Evolutionary conservation across 2,329 filamentous ascomycete species (phyloP).

Genomic region (Cladobotryum protrusum): DNA sequence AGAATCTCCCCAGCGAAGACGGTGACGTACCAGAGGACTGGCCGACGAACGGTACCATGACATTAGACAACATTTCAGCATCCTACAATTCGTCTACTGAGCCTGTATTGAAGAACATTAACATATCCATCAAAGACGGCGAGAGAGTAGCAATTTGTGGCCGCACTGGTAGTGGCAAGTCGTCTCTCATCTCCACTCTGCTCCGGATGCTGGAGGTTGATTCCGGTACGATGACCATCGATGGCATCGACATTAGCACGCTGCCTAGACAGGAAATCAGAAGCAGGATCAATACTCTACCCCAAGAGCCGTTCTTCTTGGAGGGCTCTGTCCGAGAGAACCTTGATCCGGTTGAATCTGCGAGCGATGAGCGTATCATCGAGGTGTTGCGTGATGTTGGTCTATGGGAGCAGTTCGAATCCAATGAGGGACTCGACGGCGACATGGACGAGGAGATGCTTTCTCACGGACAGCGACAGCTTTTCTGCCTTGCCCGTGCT

Average conservation of each 20-base stretch:
- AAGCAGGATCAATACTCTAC: slow-evolving; percentile 34
- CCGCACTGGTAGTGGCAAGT: slow-evolving; percentile 32
- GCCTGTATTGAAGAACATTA: not conserved
- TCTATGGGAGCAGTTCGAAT: slow-evolving; percentile 35
- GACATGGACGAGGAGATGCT: slow-evolving; percentile 25
- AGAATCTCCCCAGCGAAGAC: no score
- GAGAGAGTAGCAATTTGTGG: slow-evolving; percentile 40
- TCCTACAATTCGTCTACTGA: no score
- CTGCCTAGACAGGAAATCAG: slow-evolving; percentile 20
- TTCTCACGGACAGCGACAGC: slow-evolving; percentile 40
- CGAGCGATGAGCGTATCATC: slow-evolving; percentile 35
- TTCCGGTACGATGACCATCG: slow-evolving; percentile 36
- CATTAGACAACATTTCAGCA: no score
- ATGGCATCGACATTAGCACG: slow-evolving; percentile 32
- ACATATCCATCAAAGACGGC: slow-evolving; percentile 24
- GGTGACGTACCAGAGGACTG: no score
- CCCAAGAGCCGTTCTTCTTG: slow-evolving; percentile 47
- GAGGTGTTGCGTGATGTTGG: slow-evolving; percentile 38
- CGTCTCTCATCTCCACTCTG: slow-evolving; percentile 35
- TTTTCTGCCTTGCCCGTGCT: slow-evolving; percentile 35
- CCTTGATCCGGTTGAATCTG: slow-evolving; percentile 35
- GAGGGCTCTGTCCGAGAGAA: slow-evolving; percentile 44
- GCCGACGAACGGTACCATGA: no score
- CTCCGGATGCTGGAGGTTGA: slow-evolving; percentile 42
- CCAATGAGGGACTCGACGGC: slow-evolving; percentile 31